phyloP scores from a whole-genome alignment of 768 basidiomycete genomes.

The Symmetrospora coprosmae region DNA sequence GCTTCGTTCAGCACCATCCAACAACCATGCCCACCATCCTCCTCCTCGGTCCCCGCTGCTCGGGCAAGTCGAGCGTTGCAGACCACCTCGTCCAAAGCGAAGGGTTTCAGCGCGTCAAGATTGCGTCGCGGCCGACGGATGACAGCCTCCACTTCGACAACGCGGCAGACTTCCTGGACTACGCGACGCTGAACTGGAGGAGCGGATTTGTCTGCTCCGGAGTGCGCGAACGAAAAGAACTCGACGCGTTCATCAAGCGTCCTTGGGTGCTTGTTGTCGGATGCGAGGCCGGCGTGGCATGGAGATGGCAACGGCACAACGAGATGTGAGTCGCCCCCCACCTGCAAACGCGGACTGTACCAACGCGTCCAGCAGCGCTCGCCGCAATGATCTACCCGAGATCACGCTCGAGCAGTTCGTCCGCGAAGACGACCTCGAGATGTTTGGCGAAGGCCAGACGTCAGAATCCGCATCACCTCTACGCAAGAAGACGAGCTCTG shows the following conservation, averaged over 20 bases:
- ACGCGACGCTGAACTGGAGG: constrained; percentile 70
- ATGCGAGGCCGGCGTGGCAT: constrained; percentile 65
- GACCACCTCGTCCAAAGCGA: constrained; percentile 34
- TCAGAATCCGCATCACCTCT: constrained; percentile 22
- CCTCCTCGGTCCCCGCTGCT: constrained; percentile 38
- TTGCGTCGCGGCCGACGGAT: constrained; percentile 22
- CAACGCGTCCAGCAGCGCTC: not conserved
- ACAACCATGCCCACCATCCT: constrained; percentile 39
- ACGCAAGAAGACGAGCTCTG: not conserved
- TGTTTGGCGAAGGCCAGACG: constrained; percentile 44
- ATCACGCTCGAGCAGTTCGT: constrained; percentile 56
- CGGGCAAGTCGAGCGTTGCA: constrained; percentile 39
- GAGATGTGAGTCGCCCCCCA: constrained; percentile 32
- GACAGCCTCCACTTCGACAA: constrained; percentile 41
- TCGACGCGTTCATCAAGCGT: constrained; percentile 61
- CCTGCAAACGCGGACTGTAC: not conserved
- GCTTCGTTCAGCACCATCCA: too few relatives aligned
- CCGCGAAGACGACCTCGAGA: constrained; percentile 51
- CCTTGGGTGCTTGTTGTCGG: constrained; percentile 79
- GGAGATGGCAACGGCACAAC: constrained; percentile 50
- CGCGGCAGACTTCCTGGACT: constrained; percentile 49
- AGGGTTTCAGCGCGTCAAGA: constrained; percentile 35
- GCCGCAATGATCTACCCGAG: not conserved
- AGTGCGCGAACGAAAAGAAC: constrained; percentile 45
- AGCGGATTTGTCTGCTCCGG: constrained; percentile 67